phyloP scores from a whole-genome alignment of 106 monocot species.

The Acorus calamus region DNA sequence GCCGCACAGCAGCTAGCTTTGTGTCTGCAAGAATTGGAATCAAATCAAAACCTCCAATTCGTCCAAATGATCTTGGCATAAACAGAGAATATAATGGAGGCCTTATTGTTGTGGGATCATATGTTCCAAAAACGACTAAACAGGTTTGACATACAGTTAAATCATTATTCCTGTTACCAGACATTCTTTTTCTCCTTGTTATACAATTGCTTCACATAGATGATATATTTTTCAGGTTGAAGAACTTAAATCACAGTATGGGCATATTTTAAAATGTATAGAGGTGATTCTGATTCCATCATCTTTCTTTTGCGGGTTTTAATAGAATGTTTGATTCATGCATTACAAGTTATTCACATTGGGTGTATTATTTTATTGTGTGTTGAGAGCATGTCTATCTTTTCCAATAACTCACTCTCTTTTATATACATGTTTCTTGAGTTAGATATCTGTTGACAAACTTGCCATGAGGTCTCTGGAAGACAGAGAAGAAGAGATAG shows the following conservation, averaged over 20 bases:
- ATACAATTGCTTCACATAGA: not conserved
- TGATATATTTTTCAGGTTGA: constrained; percentile 44
- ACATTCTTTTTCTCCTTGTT: not conserved
- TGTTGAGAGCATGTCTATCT: no score
- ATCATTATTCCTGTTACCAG: not conserved
- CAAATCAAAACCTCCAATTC: constrained; percentile 51
- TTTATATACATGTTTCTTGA: not conserved
- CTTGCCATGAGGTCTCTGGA: constrained; percentile 63
- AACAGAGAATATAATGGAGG: constrained; percentile 45
- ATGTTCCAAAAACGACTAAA: constrained; percentile 96
- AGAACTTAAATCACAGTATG: constrained; percentile 54
- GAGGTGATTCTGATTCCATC: constrained; percentile 40
- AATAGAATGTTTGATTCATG: no score
- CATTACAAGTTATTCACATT: no score
- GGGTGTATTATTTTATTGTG: no score
- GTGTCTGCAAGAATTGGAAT: constrained; percentile 94
- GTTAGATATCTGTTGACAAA: constrained; percentile 76
- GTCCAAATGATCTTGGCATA: constrained; percentile 46
- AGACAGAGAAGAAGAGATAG: constrained; percentile 76
- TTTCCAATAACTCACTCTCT: no score
- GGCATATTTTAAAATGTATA: constrained; percentile 42
- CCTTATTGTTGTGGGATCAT: constrained; percentile 93
- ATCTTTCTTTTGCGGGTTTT: not conserved
- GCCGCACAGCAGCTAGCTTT: constrained; percentile 97
- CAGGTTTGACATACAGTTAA: constrained; percentile 40